phyloP scores from a whole-genome alignment of 1,139 yeast species.

The Saccharomyces hybrid region DNA sequence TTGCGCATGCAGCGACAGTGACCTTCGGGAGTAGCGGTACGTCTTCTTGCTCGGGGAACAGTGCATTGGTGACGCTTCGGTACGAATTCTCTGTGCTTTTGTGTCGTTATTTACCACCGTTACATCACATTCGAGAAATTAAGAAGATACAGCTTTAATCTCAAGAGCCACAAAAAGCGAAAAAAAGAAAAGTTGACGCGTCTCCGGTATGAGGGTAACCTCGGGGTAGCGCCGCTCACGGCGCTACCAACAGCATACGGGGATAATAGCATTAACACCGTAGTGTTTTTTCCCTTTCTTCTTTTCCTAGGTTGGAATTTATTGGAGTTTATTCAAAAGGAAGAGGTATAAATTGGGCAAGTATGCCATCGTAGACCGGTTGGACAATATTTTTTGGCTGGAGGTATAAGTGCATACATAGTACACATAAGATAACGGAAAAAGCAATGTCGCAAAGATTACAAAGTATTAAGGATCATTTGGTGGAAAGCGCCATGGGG shows the following conservation, averaged over 20 bases:
- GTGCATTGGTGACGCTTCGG: background rate
- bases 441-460: slow-evolving; percentile 39
- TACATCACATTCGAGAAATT: background rate
- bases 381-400: no score
- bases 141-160: background rate
- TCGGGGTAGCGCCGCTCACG: background rate
- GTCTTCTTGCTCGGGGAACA: background rate
- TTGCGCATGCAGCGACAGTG: background rate
- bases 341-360: background rate
- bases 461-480: slow-evolving; percentile 50
- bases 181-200: background rate
- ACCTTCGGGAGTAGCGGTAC: background rate
- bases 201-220: background rate
- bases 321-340: background rate
- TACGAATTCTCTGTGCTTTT: background rate
- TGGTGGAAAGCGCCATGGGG: slow-evolving; percentile 34
- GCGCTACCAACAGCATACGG: background rate
- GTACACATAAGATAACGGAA: no score
- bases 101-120: background rate
- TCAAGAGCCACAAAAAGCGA: background rate
- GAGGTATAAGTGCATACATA: no score
- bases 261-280: slow-evolving; percentile 2
- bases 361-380: no score
- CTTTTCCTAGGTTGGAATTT: background rate
- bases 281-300: background rate